Evolutionary conservation across 2,329 filamentous ascomycete species (phyloP).

Genomic region (Pseudomassariella vexata): DNA sequence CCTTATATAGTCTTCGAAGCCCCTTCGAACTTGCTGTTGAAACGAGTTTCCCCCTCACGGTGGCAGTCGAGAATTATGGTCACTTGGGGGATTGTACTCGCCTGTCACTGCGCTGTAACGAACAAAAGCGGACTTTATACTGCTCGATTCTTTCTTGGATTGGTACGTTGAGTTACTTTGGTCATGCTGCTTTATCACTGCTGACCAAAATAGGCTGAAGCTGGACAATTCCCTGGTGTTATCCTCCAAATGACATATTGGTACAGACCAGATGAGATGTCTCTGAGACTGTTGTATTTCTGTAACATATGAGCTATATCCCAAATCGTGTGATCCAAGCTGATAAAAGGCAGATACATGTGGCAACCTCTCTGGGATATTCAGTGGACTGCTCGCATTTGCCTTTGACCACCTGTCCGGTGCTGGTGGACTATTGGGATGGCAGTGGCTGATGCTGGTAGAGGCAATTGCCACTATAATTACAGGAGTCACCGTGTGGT

Average conservation of each 20-base stretch:
- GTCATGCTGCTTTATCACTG: conserved; percentile 23
- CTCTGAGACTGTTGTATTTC: conserved; percentile 37
- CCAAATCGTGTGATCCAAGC: no score
- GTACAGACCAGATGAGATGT: conserved; percentile 42
- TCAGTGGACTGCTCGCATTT: conserved; percentile 16
- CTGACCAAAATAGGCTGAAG: conserved; percentile 23
- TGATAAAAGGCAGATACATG: conserved; percentile 19
- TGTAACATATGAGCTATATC: no score
- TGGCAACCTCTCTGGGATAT: conserved; percentile 22
- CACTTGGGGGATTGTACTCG: conserved; percentile 29
- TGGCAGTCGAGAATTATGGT: conserved; percentile 37
- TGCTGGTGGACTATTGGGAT: conserved; percentile 19
- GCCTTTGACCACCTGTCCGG: conserved; percentile 20
- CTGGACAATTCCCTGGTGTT: conserved; percentile 35
- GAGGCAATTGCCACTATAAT: conserved; percentile 43
- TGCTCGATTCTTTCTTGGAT: conserved; percentile 30
- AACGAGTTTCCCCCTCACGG: conserved; percentile 29
- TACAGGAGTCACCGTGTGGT: conserved; percentile 41
- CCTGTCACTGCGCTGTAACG: conserved; percentile 27
- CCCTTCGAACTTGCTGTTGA: conserved; percentile 33
- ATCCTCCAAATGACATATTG: conserved; percentile 39
- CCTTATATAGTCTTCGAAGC: conserved; percentile 33
- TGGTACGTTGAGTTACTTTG: conserved; percentile 18
- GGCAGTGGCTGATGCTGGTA: conserved; percentile 29
- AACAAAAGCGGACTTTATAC: conserved; percentile 31